Conservation (phyloP, 805 yeast species). For the Brettanomyces custersianus region DNA sequence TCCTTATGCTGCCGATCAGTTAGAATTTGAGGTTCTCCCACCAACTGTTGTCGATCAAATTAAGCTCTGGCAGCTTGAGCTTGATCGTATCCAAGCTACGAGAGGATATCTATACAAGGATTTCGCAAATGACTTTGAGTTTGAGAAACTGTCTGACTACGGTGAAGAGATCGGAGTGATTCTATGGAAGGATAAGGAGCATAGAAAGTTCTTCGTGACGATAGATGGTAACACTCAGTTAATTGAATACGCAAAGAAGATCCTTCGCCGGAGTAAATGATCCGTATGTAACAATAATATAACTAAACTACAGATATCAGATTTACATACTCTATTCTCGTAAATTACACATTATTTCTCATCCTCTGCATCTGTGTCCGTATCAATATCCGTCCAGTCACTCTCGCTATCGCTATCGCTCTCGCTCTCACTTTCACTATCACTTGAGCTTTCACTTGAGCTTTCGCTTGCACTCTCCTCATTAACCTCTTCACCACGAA, state of each 20-base stretch:
- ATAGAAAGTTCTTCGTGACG: slow-evolving; percentile 75
- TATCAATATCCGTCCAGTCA: slow-evolving; percentile 45
- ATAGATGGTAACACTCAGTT: slow-evolving; percentile 81
- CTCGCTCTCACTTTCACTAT: slow-evolving; percentile 22
- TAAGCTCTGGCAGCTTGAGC: slow-evolving; percentile 89
- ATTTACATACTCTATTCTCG: not conserved
- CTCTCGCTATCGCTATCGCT: slow-evolving; percentile 17
- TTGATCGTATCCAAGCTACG: slow-evolving; percentile 81
- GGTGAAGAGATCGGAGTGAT: slow-evolving; percentile 89
- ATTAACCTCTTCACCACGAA: slow-evolving; percentile 54
- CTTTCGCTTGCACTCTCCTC: slow-evolving; percentile 30
- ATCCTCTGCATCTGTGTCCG: slow-evolving; percentile 58
- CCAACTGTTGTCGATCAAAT: slow-evolving; percentile 98
- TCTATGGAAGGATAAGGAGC: slow-evolving; percentile 71
- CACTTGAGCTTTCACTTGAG: slow-evolving; percentile 31
- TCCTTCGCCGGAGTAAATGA: slow-evolving; percentile 22
- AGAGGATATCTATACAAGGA: slow-evolving; percentile 87
- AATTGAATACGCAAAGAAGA: slow-evolving; percentile 81
- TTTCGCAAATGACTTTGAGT: slow-evolving; percentile 71
- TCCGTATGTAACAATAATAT: not conserved
- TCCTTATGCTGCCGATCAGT: slow-evolving; percentile 31
- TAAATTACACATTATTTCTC: slow-evolving; percentile 4
- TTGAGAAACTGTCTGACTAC: slow-evolving; percentile 58
- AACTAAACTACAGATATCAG: not conserved
- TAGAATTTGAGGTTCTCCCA: slow-evolving; percentile 60